Base-by-base conservation (phyloP, 2,329 filamentous ascomycete species). In the Fusarium miscanthi region DNA sequence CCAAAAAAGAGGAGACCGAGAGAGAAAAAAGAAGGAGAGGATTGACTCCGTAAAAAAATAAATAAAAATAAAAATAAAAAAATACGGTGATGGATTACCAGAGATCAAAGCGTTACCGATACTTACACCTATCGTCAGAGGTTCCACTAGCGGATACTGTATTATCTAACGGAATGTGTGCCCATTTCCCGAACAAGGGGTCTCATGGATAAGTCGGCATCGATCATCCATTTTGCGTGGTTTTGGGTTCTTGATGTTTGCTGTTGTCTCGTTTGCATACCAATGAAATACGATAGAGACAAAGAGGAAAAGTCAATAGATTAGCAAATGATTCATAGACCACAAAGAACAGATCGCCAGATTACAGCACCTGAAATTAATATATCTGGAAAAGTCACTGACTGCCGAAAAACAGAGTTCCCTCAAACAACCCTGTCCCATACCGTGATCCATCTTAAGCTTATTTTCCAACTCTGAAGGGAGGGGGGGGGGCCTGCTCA, bases 101-200 rank as follows among this genome's bases (percentile, higher is more conserved):
- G 48, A 57, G 59, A 72, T 72, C 69, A 72, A 70, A 70, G 69
- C 69, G 46, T 49, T 48, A 33, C 33, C 23, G 23, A 52, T 37
- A 42, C 25, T 21, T 30, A 30, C 21, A 30, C 43, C 41, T 40
- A 69, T 60, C 54, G 69, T 61, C 65, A 64, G 63, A 61, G 54
- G 70, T 63, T 54, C 70, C 69, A 73, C 70, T 59, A 57, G 60
- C 65, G 65, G 60, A 70, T 59, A 73, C 69, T 65, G 68, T 73
- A 77, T 77, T 75, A 77, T 77, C 73, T 76, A 77, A 77, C 75
- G 75, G 75, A 77, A 77, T 76, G 73, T 61, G 74, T 62, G 51
- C 71, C 74, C 70, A 75, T 75, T 75, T 76, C 59, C 73, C 63
- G 63, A 59, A 21, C 52, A 60, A 72, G 67, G 72, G 63, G 71